Evolutionary conservation across 768 basidiomycete species (phyloP).

Genomic region (Suillus fuscotomentosus): DNA sequence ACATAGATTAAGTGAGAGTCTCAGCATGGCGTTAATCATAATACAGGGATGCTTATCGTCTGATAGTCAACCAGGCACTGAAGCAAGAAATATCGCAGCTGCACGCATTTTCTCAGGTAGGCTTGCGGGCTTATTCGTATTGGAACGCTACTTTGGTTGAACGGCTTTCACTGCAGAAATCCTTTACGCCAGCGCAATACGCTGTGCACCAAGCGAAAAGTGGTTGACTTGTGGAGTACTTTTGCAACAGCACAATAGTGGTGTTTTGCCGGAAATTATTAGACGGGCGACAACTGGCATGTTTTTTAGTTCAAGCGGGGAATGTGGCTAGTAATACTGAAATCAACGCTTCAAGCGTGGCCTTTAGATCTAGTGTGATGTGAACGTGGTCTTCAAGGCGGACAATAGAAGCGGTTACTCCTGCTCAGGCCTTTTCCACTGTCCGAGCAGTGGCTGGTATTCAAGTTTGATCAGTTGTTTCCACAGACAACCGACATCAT

Average conservation of each 20-base stretch:
- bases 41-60: slow-evolving; percentile 10
- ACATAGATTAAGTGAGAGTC: slow-evolving; percentile 61
- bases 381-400: not conserved
- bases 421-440: not conserved
- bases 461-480: not conserved
- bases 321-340: not conserved
- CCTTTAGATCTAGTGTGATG: not conserved
- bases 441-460: not conserved
- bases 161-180: slow-evolving; percentile 49
- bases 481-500: not conserved
- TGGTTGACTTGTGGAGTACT: slow-evolving; percentile 8
- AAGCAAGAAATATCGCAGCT: slow-evolving; percentile 75
- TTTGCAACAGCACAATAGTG: not conserved
- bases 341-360: not conserved
- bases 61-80: slow-evolving; percentile 70
- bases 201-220: slow-evolving; percentile 43
- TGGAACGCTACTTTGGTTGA: not conserved
- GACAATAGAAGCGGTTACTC: not conserved
- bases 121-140: slow-evolving; percentile 4
- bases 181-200: slow-evolving; percentile 69
- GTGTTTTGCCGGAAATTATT: not conserved
- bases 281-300: not conserved
- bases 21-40: not conserved
- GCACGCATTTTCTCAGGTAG: slow-evolving; percentile 88
- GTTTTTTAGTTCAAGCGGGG: not conserved